A percentile compares a stretch with the other conserved stretches of the same genome.
Conservation (phyloP, 148 eudicot genomes). For the Rhododendron molle region DNA sequence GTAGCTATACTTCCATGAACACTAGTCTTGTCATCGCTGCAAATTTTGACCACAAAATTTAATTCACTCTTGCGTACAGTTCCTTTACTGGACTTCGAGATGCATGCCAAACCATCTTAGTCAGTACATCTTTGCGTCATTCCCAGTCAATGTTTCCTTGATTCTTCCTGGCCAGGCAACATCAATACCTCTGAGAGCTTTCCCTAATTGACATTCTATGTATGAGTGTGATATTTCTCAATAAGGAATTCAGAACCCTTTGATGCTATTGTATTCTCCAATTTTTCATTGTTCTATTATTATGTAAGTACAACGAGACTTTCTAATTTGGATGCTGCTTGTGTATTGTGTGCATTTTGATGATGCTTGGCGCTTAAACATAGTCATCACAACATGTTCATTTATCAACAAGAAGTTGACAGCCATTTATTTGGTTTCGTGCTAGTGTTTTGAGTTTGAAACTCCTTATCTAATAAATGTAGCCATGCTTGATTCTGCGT, state of each 20-base stretch:
- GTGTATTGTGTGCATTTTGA: background rate
- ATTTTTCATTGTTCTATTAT: background rate
- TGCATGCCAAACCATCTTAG: slow-evolving; percentile 2
- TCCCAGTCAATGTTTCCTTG: background rate
- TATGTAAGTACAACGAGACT: background rate
- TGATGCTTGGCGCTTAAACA: background rate
- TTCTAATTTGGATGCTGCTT: background rate
- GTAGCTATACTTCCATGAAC: background rate
- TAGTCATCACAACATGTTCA: background rate
- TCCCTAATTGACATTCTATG: background rate
- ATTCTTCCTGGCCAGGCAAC: background rate
- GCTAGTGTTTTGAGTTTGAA: background rate
- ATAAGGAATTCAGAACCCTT: background rate
- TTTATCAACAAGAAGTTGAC: background rate
- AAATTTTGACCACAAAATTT: background rate
- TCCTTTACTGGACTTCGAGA: background rate
- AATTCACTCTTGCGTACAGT: background rate
- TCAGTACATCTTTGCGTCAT: background rate
- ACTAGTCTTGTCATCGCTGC: background rate
- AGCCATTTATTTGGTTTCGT: background rate
- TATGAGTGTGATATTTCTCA: background rate
- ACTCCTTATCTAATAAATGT: background rate
- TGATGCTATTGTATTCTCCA: background rate
- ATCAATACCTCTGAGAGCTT: background rate
- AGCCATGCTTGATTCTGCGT: background rate